Conservation (phyloP, 2,329 filamentous ascomycete species). For the Penicillium palitans region DNA sequence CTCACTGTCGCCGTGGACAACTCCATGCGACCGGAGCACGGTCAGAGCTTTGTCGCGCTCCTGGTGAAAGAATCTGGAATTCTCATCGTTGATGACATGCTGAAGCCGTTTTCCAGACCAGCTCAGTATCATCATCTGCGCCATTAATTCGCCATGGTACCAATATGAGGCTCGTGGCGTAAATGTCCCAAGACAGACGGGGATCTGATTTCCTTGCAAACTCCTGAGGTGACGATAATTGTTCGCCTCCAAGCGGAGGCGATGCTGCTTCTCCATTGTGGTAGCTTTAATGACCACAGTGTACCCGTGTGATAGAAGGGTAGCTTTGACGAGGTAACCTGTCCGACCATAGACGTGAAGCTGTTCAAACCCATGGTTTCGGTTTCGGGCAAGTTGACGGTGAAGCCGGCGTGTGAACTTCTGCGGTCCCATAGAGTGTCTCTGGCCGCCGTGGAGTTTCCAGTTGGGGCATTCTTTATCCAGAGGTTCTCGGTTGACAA, state of each 20-base stretch:
- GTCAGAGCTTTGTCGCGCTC: conserved; percentile 21
- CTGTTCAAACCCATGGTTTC: conserved; percentile 25
- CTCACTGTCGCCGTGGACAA: conserved; percentile 23
- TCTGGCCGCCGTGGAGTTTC: conserved; percentile 21
- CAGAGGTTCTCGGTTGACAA: conserved; percentile 21
- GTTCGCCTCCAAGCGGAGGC: conserved; percentile 24
- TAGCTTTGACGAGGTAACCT: conserved; percentile 31
- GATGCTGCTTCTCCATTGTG: conserved; percentile 21
- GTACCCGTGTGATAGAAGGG: conserved; percentile 28
- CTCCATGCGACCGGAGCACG: conserved; percentile 16
- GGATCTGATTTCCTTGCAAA: conserved; percentile 28
- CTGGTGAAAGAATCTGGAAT: conserved; percentile 8
- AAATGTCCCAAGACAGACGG: conserved; percentile 28
- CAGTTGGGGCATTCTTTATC: conserved; percentile 39
- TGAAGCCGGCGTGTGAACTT: conserved; percentile 24
- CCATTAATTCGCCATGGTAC: conserved; percentile 27
- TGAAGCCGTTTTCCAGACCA: conserved; percentile 17
- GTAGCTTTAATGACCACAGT: conserved; percentile 33
- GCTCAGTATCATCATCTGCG: conserved; percentile 22
- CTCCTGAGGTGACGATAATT: conserved; percentile 26
- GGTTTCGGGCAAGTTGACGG: conserved; percentile 22
- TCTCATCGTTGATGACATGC: background rate
- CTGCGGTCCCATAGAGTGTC: conserved; percentile 31
- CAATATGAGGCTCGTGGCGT: conserved; percentile 14
- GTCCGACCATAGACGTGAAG: conserved; percentile 28